These are phyloP conservation scores for Aspergillus nanangensis DNA, from an alignment of 495 filamentous ascomycete species.

Conservation along the genomic window DNA sequence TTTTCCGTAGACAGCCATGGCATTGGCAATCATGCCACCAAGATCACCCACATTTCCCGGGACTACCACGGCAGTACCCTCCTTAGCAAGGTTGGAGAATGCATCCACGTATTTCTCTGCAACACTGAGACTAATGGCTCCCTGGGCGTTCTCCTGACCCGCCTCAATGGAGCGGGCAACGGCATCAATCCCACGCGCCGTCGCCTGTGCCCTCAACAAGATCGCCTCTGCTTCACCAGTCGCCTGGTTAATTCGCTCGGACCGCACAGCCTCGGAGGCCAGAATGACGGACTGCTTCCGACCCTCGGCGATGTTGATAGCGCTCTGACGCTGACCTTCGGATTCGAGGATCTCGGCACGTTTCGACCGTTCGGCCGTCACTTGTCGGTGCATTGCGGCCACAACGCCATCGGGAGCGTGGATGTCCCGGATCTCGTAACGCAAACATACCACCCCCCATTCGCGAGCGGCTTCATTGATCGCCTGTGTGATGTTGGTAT, in stretches of 20 bases:
- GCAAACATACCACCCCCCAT: slow-evolving; percentile 93
- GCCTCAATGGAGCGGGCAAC: slow-evolving; percentile 69
- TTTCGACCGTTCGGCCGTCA: slow-evolving; percentile 94
- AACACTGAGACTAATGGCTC: slow-evolving; percentile 77
- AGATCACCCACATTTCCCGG: slow-evolving; percentile 98
- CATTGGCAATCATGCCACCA: slow-evolving; percentile 93
- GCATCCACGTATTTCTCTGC: slow-evolving; percentile 98
- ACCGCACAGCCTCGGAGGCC: slow-evolving; percentile 84
- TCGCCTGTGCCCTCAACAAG: slow-evolving; percentile 76
- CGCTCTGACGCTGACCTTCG: slow-evolving; percentile 90
- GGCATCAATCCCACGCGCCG: slow-evolving; percentile 80
- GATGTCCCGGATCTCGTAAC: slow-evolving; percentile 98
- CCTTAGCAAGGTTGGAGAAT: slow-evolving; percentile 84
- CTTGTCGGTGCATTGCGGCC: slow-evolving; percentile 95
- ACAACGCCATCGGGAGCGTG: slow-evolving; percentile 92
- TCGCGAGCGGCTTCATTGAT: slow-evolving; percentile 97
- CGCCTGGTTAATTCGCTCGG: slow-evolving; percentile 89
- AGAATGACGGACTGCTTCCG: slow-evolving; percentile 93
- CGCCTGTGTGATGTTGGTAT: slow-evolving; percentile 93
- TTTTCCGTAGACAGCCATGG: slow-evolving; percentile 93
- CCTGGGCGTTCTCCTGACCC: slow-evolving; percentile 69
- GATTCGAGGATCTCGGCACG: slow-evolving; percentile 95
- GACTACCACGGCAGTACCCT: slow-evolving; percentile 90
- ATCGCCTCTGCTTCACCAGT: slow-evolving; percentile 93
- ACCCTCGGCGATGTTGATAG: slow-evolving; percentile 98